Conservation (phyloP, 257 asterid genomes). For the Solanum lignicaule region DNA sequence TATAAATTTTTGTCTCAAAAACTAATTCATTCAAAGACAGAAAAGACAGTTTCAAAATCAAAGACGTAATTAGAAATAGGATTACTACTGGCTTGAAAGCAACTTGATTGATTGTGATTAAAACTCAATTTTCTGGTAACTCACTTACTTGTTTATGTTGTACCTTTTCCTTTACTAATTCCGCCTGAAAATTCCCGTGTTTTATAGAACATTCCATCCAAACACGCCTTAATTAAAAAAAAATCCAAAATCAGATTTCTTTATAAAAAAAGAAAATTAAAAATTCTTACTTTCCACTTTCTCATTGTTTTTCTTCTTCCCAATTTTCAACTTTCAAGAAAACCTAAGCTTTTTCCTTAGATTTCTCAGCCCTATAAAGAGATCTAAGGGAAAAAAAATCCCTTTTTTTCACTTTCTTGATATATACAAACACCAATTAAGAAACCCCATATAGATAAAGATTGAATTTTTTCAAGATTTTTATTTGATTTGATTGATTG, state of each 20-base stretch:
- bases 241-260: background rate
- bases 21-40: fast-evolving
- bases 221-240: background rate
- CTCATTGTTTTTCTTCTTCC: background rate
- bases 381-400: background rate
- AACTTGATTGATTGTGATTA: background rate
- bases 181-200: background rate
- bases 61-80: too few relatives aligned
- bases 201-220: background rate
- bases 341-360: background rate
- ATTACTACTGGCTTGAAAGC: background rate
- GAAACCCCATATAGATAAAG: background rate
- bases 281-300: background rate
- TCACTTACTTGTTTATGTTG: background rate
- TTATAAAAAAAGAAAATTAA: background rate
- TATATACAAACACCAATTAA: background rate
- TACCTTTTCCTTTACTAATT: background rate
- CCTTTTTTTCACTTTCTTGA: background rate
- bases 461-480: background rate
- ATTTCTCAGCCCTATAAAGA: background rate
- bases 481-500: background rate
- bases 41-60: too few relatives aligned
- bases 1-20: fast-evolving
- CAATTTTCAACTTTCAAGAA: background rate
- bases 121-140: fast-evolving